Percentiles rank a stretch among this genome's conserved stretches.
phyloP scores from a whole-genome alignment of 345 rosid genomes.

The Pistacia vera region DNA sequence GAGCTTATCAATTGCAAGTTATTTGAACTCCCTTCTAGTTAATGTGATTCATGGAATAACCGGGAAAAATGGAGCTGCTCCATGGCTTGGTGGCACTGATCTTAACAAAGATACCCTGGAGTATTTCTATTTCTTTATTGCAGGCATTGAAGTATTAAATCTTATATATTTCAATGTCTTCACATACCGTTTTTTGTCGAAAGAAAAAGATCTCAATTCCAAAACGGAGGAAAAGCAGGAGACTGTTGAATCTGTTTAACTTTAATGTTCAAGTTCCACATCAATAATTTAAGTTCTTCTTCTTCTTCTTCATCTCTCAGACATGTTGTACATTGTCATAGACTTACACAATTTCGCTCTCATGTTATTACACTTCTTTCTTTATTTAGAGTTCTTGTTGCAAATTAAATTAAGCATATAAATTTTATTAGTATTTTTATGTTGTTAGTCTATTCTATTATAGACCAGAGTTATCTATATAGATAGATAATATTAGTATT shows the following conservation, averaged over 20 bases:
- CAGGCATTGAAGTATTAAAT: conserved; percentile 35
- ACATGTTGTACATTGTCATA: too few species aligned
- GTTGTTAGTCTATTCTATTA: too few species aligned
- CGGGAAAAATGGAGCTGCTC: conserved; percentile 15
- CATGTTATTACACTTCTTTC: too few species aligned
- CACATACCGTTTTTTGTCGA: conserved; percentile 24
- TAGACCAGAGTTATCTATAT: too few species aligned
- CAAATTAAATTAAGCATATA: too few species aligned
- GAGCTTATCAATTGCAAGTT: conserved; percentile 47
- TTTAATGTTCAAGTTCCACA: neutral
- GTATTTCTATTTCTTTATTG: conserved; percentile 36
- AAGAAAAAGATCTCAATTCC: neutral
- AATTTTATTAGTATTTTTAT: too few species aligned
- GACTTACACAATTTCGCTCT: too few species aligned
- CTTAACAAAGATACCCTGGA: conserved; percentile 45
- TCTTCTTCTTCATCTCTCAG: too few species aligned
- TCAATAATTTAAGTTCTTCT: too few species aligned
- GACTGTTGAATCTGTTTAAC: neutral
- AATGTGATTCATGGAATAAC: conserved; percentile 22
- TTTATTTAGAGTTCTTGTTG: too few species aligned
- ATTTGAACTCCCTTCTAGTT: conserved; percentile 30
- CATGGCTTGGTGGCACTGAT: conserved; percentile 60
- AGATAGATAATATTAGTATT: too few species aligned
- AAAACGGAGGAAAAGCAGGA: conserved; percentile 7
- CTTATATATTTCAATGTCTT: conserved; percentile 44